Base-by-base conservation (phyloP, 352 stramenopile species). In the Aphanomyces invadans region DNA sequence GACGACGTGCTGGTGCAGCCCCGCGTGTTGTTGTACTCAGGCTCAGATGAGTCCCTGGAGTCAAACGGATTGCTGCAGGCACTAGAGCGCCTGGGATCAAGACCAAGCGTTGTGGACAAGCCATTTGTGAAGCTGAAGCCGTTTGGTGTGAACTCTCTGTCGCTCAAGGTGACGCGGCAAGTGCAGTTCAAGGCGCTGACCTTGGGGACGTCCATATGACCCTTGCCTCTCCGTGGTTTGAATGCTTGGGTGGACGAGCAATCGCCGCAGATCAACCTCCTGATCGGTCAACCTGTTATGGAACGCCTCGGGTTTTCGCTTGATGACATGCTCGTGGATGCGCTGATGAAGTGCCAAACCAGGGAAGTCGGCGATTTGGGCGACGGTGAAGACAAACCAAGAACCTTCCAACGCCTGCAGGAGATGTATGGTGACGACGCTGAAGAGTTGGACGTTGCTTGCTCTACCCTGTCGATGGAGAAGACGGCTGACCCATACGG, bases 11-110 rank as follows among this genome's bases (percentile, higher is more conserved):
- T 60, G 33, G 33, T 36, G 29, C 29, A 67, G 33, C 39, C 42
- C 11, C 45, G 25, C 10, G 26, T 64, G 36, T 45, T 70, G 23
- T 31, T 70, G 45, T 53, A 70, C 39, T 57, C 53, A 44, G 65
- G 65, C 1, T 28, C 54, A 17, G 53, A 70, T 25, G 55, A 65
- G 42, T 46, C 65, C 4, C 31, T 67, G 26, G 55, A 57, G 4
- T 29, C 54, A 23, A 26, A 54, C 1, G 55, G 52, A 3, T 26
- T 56, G 10, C 26, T 68, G 0, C 10, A 55, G 7, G 5, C 56
- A 21, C 26, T 64, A 21, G 56, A 55, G 25, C 56, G 31, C 1
- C 28, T 23, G 55, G n/a, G 42, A 54, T 21, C 11, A 63, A 32
- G 54, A 11, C 15, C 23, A 11, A 12, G 11, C 33, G 55, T 48